phyloP scores from a whole-genome alignment of 2,329 filamentous ascomycete genomes.

The Aspergillus japonicus region DNA sequence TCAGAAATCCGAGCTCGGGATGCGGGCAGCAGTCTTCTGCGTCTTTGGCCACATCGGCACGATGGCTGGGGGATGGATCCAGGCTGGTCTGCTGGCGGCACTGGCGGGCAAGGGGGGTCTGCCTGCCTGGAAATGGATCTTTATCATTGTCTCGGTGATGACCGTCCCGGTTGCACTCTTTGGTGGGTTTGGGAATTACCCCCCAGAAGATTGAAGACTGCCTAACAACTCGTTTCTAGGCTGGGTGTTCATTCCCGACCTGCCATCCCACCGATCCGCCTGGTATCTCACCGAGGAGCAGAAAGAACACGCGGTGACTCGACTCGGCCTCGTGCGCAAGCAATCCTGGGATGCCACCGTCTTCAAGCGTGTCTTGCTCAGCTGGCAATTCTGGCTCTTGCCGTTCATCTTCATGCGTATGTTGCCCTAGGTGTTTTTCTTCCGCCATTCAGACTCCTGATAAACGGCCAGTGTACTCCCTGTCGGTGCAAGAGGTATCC shows the following conservation, averaged over 20 bases:
- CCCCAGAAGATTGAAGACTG: background rate
- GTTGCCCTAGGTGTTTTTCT: slow-evolving; percentile 3
- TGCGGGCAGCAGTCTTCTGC: slow-evolving; percentile 33
- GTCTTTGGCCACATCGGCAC: slow-evolving; percentile 46
- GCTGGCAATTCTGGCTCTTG: slow-evolving; percentile 50
- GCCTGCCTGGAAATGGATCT: slow-evolving; percentile 47
- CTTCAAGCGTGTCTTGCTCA: slow-evolving; percentile 37
- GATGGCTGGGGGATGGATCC: slow-evolving; percentile 49
- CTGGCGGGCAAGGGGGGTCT: slow-evolving; percentile 38
- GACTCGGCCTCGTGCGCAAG: slow-evolving; percentile 35
- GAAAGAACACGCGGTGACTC: slow-evolving; percentile 37
- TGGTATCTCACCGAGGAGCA: slow-evolving; percentile 39
- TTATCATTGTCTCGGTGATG: slow-evolving; percentile 45
- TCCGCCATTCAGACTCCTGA: background rate
- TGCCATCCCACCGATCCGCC: slow-evolving; percentile 43
- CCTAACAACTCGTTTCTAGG: slow-evolving; percentile 23
- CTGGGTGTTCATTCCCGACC: slow-evolving; percentile 47
- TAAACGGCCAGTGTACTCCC: slow-evolving; percentile 38
- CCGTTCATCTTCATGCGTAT: slow-evolving; percentile 48
- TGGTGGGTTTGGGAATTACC: slow-evolving; percentile 22
- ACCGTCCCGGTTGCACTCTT: slow-evolving; percentile 45
- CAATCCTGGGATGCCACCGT: slow-evolving; percentile 31
- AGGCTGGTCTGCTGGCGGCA: slow-evolving; percentile 41
- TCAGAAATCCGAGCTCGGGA: slow-evolving; percentile 45
- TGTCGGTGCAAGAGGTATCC: slow-evolving; percentile 43